phyloP scores from a whole-genome alignment of 1,284 basidiomycete genomes.

The Ustilago sp. region DNA sequence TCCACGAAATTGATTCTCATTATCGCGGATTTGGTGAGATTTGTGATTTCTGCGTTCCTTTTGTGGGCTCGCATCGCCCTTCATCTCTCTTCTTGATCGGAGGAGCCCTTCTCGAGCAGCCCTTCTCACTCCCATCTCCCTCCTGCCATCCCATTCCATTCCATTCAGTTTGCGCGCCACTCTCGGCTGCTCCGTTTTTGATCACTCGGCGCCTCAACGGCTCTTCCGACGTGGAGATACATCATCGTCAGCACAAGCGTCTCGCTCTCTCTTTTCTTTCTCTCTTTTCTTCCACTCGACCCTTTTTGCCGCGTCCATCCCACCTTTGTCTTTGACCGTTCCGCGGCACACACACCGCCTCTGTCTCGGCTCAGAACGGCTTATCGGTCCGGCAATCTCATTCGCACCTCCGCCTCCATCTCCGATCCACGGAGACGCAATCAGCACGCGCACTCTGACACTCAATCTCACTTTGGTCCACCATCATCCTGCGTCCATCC shows the following conservation, averaged over 20 bases:
- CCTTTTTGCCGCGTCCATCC: neutral
- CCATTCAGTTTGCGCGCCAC: neutral
- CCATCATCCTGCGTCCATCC: conserved; percentile 1
- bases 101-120: neutral
- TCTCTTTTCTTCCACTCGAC: neutral
- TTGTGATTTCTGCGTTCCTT: neutral
- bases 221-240: conserved; percentile 7
- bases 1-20: neutral
- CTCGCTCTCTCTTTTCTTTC: neutral
- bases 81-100: neutral
- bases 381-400: conserved; percentile 9
- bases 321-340: no score
- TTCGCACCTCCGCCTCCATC: conserved; percentile 3
- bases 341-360: neutral
- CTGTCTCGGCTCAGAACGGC: conserved; percentile 1
- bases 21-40: neutral
- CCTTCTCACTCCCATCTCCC: neutral
- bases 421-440: neutral
- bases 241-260: conserved; percentile 12
- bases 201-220: neutral
- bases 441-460: conserved; percentile 11
- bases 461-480: neutral
- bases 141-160: neutral
- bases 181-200: neutral
- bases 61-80: neutral